phyloP scores from a whole-genome alignment of 148 eudicot genomes.

The Persicaria maculosa region DNA sequence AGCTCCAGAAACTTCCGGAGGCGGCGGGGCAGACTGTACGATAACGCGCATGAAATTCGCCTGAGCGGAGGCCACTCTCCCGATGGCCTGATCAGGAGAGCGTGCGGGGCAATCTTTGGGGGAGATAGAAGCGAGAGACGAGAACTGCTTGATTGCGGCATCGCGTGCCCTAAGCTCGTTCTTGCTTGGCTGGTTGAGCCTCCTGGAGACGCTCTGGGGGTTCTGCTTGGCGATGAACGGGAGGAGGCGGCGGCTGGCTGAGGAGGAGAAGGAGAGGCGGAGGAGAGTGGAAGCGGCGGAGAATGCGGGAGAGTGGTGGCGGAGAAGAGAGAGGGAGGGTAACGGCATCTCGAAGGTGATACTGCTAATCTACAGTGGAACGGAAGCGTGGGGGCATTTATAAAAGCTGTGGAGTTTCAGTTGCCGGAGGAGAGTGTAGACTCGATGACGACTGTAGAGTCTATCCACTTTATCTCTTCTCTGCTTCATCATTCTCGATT shows the following conservation, averaged over 20 bases:
- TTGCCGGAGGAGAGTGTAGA: too few relatives aligned
- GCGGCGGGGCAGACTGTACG: slow-evolving; percentile 24
- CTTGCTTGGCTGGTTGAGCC: slow-evolving; percentile 31
- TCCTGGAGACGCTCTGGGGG: slow-evolving; percentile 27
- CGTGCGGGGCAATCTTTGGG: slow-evolving; percentile 29
- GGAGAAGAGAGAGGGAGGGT: slow-evolving; percentile 39
- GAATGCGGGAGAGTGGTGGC: slow-evolving; percentile 29
- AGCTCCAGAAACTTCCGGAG: slow-evolving; percentile 16
- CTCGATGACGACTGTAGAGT: too few relatives aligned
- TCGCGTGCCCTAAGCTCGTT: slow-evolving; percentile 40
- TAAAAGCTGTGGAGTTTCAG: too few relatives aligned
- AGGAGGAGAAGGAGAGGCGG: slow-evolving; percentile 19
- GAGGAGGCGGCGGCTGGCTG: slow-evolving; percentile 14
- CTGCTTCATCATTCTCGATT: too few relatives aligned
- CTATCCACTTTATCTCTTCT: too few relatives aligned
- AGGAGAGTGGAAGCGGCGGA: slow-evolving; percentile 26
- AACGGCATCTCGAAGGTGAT: slow-evolving; percentile 21
- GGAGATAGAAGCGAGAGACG: slow-evolving; percentile 35
- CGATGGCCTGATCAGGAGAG: slow-evolving; percentile 55
- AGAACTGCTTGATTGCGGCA: slow-evolving; percentile 27
- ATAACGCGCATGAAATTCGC: slow-evolving; percentile 97
- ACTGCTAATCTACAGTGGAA: too few relatives aligned
- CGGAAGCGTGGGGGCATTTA: too few relatives aligned
- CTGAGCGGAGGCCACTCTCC: slow-evolving; percentile 64
- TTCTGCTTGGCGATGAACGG: slow-evolving; percentile 31